phyloP scores from a whole-genome alignment of 768 basidiomycete species.

The Leucocoprinus leucothites region DNA sequence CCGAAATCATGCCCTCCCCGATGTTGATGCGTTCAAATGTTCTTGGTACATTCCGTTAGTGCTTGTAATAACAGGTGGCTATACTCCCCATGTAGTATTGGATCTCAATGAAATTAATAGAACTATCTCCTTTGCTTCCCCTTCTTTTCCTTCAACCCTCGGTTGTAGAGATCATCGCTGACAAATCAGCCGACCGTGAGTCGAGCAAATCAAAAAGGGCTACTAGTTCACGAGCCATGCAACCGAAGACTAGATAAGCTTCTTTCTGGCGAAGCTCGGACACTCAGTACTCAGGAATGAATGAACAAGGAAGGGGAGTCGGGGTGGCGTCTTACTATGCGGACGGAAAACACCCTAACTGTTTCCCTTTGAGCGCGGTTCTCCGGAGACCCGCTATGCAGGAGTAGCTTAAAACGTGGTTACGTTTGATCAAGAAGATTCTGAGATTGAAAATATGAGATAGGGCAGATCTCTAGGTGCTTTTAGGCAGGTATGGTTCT shows the following conservation, averaged over 20 bases:
- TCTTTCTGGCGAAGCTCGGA: neutral
- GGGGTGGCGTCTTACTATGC: neutral
- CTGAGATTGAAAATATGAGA: slow-evolving; percentile 6
- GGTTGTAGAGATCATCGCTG: neutral
- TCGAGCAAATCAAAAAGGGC: too few relatives aligned
- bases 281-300: too few relatives aligned
- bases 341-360: neutral
- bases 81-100: neutral
- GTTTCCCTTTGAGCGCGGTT: neutral
- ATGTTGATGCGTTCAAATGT: slow-evolving; percentile 1
- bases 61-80: neutral
- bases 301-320: too few relatives aligned
- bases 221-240: too few relatives aligned
- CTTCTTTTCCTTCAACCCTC: neutral
- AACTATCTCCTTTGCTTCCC: neutral
- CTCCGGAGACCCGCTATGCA: neutral
- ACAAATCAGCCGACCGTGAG: neutral
- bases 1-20: neutral
- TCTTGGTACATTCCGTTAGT: neutral
- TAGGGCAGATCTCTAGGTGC: neutral
- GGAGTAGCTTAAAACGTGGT: neutral
- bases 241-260: too few relatives aligned
- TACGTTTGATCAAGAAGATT: neutral
- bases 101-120: neutral
- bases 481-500: slow-evolving; percentile 4